These are phyloP conservation scores for Osmanthus fragrans DNA, from an alignment of 257 asterid genomes.

Conservation along the genomic window DNA sequence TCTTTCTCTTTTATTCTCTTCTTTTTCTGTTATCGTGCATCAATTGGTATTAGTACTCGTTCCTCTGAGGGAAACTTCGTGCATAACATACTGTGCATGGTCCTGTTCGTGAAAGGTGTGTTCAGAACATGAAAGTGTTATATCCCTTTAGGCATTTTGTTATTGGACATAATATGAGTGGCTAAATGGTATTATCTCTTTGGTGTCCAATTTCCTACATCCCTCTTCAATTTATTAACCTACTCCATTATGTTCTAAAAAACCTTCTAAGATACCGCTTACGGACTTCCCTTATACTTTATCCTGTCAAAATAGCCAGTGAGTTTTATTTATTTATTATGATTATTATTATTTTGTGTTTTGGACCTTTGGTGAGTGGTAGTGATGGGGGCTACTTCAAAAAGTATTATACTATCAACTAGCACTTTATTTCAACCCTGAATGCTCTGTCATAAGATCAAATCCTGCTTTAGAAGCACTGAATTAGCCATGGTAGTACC, in stretches of 20 bases:
- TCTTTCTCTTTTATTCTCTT: neutral
- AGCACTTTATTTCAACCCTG: neutral
- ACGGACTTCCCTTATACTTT: neutral
- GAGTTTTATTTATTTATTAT: too few species aligned
- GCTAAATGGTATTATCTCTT: neutral
- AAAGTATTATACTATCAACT: neutral
- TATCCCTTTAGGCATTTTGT: neutral
- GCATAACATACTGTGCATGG: neutral
- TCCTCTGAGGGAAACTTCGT: neutral
- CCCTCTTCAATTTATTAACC: neutral
- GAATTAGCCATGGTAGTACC: too few species aligned
- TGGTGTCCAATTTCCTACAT: neutral
- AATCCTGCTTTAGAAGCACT: neutral
- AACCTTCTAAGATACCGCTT: neutral
- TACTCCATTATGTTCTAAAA: neutral
- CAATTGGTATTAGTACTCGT: neutral
- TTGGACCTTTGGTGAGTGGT: neutral
- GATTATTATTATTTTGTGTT: neutral
- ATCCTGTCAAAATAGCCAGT: neutral
- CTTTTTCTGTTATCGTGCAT: neutral
- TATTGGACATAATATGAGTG: neutral
- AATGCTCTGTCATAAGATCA: neutral
- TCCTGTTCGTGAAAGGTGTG: neutral
- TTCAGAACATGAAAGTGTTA: neutral
- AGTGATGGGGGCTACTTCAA: neutral